phyloP scores from a whole-genome alignment of 495 filamentous ascomycete species.

The Trichoderma parareesei region DNA sequence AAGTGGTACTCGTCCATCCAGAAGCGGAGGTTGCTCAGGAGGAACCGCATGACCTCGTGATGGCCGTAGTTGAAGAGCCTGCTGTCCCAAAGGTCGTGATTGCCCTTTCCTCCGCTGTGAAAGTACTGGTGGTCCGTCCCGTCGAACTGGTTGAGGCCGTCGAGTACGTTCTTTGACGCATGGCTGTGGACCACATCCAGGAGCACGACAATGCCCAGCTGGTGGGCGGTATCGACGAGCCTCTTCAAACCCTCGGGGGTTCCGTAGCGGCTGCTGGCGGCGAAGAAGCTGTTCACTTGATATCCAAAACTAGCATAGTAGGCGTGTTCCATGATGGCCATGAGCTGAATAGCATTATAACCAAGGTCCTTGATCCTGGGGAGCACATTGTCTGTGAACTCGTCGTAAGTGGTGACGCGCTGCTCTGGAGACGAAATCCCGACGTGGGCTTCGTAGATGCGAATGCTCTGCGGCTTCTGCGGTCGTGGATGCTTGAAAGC shows the following conservation, averaged over 20 bases:
- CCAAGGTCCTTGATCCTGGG: constrained; percentile 84
- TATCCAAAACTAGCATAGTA: constrained; percentile 99
- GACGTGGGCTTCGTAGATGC: constrained; percentile 97
- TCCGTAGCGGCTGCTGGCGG: constrained; percentile 91
- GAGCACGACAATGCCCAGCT: constrained; percentile 83
- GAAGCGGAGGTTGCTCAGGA: constrained; percentile 91
- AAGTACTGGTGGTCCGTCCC: constrained; percentile 93
- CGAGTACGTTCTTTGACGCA: constrained; percentile 91
- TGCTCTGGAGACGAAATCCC: constrained; percentile 92
- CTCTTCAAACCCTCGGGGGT: constrained; percentile 93
- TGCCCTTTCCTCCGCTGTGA: constrained; percentile 73
- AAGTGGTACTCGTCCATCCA: constrained; percentile 99
- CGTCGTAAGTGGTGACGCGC: constrained; percentile 85
- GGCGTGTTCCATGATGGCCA: constrained; percentile 98
- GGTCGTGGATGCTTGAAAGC: constrained; percentile 75
- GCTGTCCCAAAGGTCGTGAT: constrained; percentile 91
- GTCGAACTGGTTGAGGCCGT: constrained; percentile 92
- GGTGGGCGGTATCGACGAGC: constrained; percentile 89
- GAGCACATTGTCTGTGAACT: constrained; percentile 88
- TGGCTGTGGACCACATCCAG: constrained; percentile 97
- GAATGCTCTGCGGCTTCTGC: constrained; percentile 72
- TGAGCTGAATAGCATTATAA: constrained; percentile 96
- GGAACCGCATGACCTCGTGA: constrained; percentile 89
- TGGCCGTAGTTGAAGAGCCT: constrained; percentile 93
- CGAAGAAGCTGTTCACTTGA: constrained; percentile 97